phyloP scores from a whole-genome alignment of 352 stramenopile species.

The Blastocystis sp. region DNA sequence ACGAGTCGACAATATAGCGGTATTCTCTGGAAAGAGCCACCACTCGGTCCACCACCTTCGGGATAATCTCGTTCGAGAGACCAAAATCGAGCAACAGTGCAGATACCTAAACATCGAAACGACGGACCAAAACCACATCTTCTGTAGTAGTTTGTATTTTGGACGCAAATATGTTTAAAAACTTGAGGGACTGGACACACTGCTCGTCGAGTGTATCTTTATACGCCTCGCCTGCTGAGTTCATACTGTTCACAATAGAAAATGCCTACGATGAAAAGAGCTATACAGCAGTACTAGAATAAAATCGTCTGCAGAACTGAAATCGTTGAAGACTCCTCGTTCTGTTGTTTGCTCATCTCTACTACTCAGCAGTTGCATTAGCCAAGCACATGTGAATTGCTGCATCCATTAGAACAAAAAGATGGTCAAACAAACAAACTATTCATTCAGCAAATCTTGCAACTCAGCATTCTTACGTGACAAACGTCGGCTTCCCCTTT shows the following conservation, averaged over 20 bases:
- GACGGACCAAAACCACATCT: not conserved
- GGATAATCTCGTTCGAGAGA: not conserved
- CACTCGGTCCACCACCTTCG: not conserved
- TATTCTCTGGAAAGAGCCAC: not conserved
- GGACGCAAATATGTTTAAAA: slow-evolving; percentile 31
- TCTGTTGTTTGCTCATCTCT: not conserved
- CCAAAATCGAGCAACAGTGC: not conserved
- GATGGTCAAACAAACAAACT: not conserved
- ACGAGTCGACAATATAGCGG: not conserved
- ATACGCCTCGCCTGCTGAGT: not conserved
- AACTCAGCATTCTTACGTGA: too few relatives aligned
- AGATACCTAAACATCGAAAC: not conserved
- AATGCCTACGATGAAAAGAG: not conserved
- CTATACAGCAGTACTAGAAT: not conserved
- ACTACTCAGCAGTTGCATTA: not conserved
- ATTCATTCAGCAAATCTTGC: not conserved
- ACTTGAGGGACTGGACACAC: not conserved
- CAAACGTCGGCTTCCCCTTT: too few relatives aligned
- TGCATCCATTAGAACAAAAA: not conserved
- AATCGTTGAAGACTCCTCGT: slow-evolving; percentile 1
- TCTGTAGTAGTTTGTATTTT: not conserved
- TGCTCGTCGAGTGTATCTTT: not conserved
- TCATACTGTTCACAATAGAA: slow-evolving; percentile 19
- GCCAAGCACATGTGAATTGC: not conserved
- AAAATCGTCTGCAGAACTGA: not conserved